phyloP scores from a whole-genome alignment of 2,329 filamentous ascomycete species.

The Ilyonectria destructans region DNA sequence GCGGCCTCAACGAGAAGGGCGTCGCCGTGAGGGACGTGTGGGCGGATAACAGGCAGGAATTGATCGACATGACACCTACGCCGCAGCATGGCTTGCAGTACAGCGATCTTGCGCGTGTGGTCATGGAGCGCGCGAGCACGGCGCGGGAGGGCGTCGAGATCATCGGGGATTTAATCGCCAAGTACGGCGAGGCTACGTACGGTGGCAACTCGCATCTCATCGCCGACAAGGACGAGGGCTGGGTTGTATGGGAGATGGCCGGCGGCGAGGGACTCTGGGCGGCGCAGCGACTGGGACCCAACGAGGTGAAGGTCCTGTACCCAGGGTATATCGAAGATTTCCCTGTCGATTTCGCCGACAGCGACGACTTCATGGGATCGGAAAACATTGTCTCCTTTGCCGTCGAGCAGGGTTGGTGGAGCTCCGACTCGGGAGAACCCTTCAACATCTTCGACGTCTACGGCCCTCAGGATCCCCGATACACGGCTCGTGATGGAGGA shows the following conservation, averaged over 20 bases:
- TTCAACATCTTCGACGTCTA: conserved; percentile 46
- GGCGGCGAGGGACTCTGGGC: conserved; percentile 45
- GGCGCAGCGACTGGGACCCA: conserved; percentile 41
- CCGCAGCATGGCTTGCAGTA: conserved; percentile 45
- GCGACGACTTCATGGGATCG: conserved; percentile 37
- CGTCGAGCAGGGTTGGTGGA: conserved; percentile 46
- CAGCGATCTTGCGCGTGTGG: conserved; percentile 44
- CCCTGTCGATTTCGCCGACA: conserved; percentile 32
- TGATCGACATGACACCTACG: conserved; percentile 44
- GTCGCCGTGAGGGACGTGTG: conserved; percentile 45
- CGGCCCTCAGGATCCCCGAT: conserved; percentile 40
- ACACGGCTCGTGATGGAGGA: conserved; percentile 44
- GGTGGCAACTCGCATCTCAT: conserved; percentile 46
- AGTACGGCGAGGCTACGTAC: conserved; percentile 44
- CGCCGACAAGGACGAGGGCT: conserved; percentile 44
- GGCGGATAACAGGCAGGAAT: conserved; percentile 44
- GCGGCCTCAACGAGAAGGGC: conserved; percentile 44
- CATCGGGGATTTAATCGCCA: conserved; percentile 37
- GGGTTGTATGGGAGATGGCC: conserved; percentile 48
- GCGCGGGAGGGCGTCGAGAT: conserved; percentile 44
- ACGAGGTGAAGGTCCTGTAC: conserved; percentile 45
- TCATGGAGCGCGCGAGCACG: conserved; percentile 43
- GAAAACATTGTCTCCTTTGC: conserved; percentile 45
- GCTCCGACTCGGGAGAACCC: conserved; percentile 33
- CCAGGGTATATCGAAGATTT: conserved; percentile 46